phyloP scores from a whole-genome alignment of 2,329 filamentous ascomycete species.

The Dactylonectria estremocensis region DNA sequence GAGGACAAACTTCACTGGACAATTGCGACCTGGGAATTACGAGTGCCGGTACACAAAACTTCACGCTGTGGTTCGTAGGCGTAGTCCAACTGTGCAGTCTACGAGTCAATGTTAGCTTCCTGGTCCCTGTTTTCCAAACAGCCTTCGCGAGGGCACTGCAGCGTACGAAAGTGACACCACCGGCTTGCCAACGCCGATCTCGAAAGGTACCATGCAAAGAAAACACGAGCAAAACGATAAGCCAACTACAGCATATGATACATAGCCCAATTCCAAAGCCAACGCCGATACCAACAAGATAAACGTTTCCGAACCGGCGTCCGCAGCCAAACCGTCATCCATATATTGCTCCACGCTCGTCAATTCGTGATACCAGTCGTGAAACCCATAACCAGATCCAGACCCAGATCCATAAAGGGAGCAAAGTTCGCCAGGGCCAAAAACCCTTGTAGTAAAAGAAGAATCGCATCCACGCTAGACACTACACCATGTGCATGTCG shows the following conservation, averaged over 20 bases:
- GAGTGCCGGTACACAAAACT: no score
- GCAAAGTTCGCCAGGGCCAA: conserved; percentile 6
- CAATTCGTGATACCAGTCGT: conserved; percentile 5
- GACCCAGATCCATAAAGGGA: conserved; percentile 2
- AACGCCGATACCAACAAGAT: conserved; percentile 17
- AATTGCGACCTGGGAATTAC: no score
- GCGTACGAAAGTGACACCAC: not conserved
- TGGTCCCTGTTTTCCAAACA: not conserved
- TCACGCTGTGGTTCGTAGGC: no score
- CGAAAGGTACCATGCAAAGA: not conserved
- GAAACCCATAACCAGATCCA: conserved; percentile 11
- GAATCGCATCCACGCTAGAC: not conserved
- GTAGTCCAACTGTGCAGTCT: not conserved
- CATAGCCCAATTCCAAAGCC: not conserved
- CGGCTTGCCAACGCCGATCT: not conserved
- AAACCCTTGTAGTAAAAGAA: not conserved
- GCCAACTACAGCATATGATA: conserved; percentile 3
- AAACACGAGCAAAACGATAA: not conserved
- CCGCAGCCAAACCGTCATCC: conserved; percentile 17
- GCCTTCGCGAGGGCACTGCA: not conserved
- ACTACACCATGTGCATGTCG: conserved; percentile 48
- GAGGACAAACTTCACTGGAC: no score
- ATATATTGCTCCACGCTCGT: conserved; percentile 19
- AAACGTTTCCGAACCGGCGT: not conserved
- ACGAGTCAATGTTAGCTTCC: not conserved